Percentiles rank a stretch among this genome's conserved stretches.
Evolutionary conservation across 2,329 filamentous ascomycete genomes (phyloP).

Genomic region (Hymenoscyphus fructigenus): DNA sequence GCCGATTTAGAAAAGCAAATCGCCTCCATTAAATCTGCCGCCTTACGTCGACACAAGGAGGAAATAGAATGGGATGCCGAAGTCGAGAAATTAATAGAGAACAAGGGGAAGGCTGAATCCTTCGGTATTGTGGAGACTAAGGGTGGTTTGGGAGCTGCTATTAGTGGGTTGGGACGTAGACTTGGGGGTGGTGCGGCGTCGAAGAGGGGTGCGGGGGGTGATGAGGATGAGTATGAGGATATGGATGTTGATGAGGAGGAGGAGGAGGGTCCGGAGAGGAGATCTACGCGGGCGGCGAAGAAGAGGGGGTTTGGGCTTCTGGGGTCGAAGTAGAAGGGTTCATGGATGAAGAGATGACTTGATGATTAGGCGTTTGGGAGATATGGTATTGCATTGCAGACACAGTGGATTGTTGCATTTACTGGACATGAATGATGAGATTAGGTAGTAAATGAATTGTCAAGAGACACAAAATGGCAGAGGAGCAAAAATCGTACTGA

Average conservation of each 20-base stretch:
- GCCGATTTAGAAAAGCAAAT: constrained; percentile 75
- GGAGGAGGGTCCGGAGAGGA: constrained; percentile 46
- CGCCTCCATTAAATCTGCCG: constrained; percentile 58
- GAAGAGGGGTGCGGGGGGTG: constrained; percentile 46
- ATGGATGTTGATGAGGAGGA: constrained; percentile 58
- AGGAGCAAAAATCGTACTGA: too few relatives aligned
- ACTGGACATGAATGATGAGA: constrained; percentile 4
- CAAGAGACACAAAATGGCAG: background rate
- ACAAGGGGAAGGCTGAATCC: constrained; percentile 48
- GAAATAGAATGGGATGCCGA: constrained; percentile 34
- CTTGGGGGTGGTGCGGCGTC: constrained; percentile 21
- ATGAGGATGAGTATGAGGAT: constrained; percentile 39
- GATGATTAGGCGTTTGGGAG: background rate
- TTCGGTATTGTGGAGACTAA: constrained; percentile 41
- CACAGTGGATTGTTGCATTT: background rate
- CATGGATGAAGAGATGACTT: background rate
- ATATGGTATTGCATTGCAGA: too few relatives aligned
- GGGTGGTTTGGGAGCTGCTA: constrained; percentile 10
- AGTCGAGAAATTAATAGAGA: constrained; percentile 35
- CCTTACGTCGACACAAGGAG: constrained; percentile 50
- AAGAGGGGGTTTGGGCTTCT: constrained; percentile 41
- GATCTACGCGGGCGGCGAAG: constrained; percentile 54
- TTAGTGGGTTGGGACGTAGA: constrained; percentile 39
- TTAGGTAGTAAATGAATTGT: background rate
- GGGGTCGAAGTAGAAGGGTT: background rate